phyloP scores from a whole-genome alignment of 192 early-diverging fungal genomes.

The Linnemannia hyalina region DNA sequence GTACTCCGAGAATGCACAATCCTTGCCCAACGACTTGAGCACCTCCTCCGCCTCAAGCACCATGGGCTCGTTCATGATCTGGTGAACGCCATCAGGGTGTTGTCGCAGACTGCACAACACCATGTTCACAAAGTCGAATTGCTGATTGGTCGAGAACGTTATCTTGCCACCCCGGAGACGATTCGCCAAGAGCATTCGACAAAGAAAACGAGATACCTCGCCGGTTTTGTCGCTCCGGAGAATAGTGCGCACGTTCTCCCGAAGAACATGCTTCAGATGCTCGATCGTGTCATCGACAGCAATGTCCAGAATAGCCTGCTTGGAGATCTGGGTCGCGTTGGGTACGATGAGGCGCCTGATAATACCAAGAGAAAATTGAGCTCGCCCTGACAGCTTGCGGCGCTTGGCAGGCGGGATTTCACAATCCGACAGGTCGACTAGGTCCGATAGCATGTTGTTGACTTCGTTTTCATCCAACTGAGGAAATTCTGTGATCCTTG shows the following conservation, averaged over 20 bases:
- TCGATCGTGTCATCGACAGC: not conserved
- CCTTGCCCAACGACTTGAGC: constrained; percentile 15
- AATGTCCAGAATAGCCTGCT: not conserved
- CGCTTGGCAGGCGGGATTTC: not conserved
- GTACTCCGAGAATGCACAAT: constrained; percentile 19
- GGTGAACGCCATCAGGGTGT: no score
- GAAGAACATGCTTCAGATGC: not conserved
- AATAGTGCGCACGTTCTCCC: not conserved
- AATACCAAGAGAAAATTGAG: not conserved
- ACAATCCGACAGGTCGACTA: constrained; percentile 22
- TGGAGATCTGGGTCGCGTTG: not conserved
- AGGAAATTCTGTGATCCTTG: constrained; percentile 16
- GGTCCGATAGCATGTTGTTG: not conserved
- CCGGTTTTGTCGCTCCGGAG: not conserved
- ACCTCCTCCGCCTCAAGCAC: constrained; percentile 34
- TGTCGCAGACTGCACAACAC: no score
- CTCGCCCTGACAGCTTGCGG: not conserved
- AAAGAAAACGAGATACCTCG: not conserved
- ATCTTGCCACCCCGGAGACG: no score
- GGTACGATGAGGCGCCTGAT: not conserved
- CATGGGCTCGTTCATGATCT: constrained; percentile 16
- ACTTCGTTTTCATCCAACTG: not conserved
- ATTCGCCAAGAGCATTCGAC: not conserved
- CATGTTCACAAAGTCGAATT: no score
- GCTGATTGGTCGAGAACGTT: no score